Base-by-base conservation (phyloP, 208 protist species). In the Leishmania lainsoni region DNA sequence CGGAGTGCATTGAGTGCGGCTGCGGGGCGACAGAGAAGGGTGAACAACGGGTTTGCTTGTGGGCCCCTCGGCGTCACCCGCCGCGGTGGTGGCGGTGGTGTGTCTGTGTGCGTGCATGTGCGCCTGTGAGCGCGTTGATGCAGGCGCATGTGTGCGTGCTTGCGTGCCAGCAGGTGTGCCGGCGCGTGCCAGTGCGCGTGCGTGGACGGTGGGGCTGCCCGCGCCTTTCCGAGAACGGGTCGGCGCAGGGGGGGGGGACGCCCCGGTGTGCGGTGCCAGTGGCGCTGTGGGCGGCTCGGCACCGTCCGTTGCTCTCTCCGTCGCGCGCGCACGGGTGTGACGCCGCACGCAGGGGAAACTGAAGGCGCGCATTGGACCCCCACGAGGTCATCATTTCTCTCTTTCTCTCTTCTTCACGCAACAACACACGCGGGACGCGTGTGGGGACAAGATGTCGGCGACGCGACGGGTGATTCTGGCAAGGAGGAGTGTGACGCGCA, bases 21-120 rank as follows among this genome's bases (percentile, higher is more conserved):
- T 81, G 78, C 69, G 78, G 78, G 78, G 70, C 69, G 78, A 39
- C 69, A 58, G 54, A 22, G 56, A 81, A 70, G 78, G 58, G 78
- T 45, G 39, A 69, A 51, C 79, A 92, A 92, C 80, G 86, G 83
- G 89, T 90, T 92, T 92, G 89, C 89, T 92, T 89, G 69, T 75
- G 70, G 78, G 72, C 35, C 65, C 68, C 68, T 73, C 42, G 52
- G 78, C 78, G 70, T 76, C 78, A 45, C 69, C 70, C 70, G 70
- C 78, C 78, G 70, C 78, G 61, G 78, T 72, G 48, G 70, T 81
- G 78, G 78, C 69, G 69, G 70, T 59, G 68, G 78, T 65, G 70
- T 81, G 58, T 65, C 58, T 81, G 58, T 42, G 77, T 68, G 45
- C n/a, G 77, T 81, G 76, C 49, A 39, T 49, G 42, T 45, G 42